Base-by-base conservation (phyloP, 805 yeast genomes). In the Teunomyces aglyptinius region DNA sequence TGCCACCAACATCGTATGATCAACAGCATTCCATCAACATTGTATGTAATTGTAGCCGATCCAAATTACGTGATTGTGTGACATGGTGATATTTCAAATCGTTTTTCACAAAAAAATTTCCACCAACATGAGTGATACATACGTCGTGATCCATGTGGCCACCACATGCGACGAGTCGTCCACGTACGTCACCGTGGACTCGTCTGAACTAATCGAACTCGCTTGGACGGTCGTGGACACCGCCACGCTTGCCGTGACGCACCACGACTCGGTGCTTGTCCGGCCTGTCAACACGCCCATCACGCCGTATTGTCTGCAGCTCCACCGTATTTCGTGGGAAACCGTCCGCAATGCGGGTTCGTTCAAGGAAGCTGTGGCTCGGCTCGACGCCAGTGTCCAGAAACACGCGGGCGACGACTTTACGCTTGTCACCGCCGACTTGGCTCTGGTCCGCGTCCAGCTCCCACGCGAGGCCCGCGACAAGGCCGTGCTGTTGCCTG, bases 401-500 rank as follows among this genome's bases (percentile, higher is more conserved):
- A 70, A 72, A 38, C 60, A 68, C 40, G 59, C 79, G 27, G 69
- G 70, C 8, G 61, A 65, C 41, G 83, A 82, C 33, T 84, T 87
- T 60, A 71, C 82, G 3, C 80, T 89, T 54, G 83, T 89, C 41
- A 76, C 89, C 0, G 71, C 81, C 50, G 81, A 82, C 57, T 74
- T 85, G 8, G 82, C 85, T 84, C 84, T 84, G 56, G 68, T 90
- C 41, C 76, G 90, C 49, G 91, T 91, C 41, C 85, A 84, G 58
- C 67, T 91, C 29, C 85, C 86, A 10, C 76, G 95, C 41, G 96
- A 89, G 61, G 88, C 96, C 6, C 73, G 89, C 34, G 96, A 88
- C 59, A 81, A 85, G 60, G 77, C 80, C 8, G 82, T 86, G 47
- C 77, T 74, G 4, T 73, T 90, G 46, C 96, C 96, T 0, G 73